Percentiles rank a stretch among this genome's conserved stretches.
Conservation (phyloP, 495 filamentous ascomycete genomes). For the Penicillium salamii region DNA sequence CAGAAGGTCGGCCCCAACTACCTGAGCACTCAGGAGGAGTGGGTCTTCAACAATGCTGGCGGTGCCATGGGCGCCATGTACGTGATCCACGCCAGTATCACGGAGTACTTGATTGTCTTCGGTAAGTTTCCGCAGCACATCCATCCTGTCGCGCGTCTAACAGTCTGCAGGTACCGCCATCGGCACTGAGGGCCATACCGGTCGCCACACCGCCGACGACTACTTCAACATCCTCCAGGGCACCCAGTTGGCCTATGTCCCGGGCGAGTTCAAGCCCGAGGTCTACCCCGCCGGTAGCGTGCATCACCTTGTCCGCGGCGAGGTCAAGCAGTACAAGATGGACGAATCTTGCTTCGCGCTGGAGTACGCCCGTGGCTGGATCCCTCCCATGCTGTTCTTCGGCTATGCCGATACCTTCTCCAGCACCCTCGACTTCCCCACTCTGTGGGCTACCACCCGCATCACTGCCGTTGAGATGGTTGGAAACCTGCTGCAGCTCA, state of each 20-base stretch:
- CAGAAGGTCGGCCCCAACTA: slow-evolving; percentile 37
- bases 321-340: slow-evolving; percentile 86
- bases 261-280: slow-evolving; percentile 68
- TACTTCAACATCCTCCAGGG: slow-evolving; percentile 88
- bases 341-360: slow-evolving; percentile 76
- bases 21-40: slow-evolving; percentile 45
- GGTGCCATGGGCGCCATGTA: slow-evolving; percentile 90
- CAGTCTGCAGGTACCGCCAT: slow-evolving; percentile 61
- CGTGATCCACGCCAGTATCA: slow-evolving; percentile 82
- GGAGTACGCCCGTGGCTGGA: slow-evolving; percentile 87
- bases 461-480: slow-evolving; percentile 74
- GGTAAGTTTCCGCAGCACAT: slow-evolving; percentile 33
- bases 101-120: slow-evolving; percentile 81
- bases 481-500: slow-evolving; percentile 63
- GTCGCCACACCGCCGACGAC: slow-evolving; percentile 84
- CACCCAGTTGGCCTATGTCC: slow-evolving; percentile 67
- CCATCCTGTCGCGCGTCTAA: not conserved
- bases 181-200: slow-evolving; percentile 83
- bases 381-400: slow-evolving; percentile 86
- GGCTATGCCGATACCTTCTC: slow-evolving; percentile 76
- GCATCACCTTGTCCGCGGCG: slow-evolving; percentile 73
- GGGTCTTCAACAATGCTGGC: slow-evolving; percentile 66
- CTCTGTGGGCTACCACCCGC: slow-evolving; percentile 70
- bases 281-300: slow-evolving; percentile 71
- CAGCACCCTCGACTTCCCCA: slow-evolving; percentile 73